Percentiles rank a stretch among this genome's conserved stretches.
Evolutionary conservation across 306 rosid genomes (phyloP).

Genomic region (Fragaria nilgerrensis): DNA sequence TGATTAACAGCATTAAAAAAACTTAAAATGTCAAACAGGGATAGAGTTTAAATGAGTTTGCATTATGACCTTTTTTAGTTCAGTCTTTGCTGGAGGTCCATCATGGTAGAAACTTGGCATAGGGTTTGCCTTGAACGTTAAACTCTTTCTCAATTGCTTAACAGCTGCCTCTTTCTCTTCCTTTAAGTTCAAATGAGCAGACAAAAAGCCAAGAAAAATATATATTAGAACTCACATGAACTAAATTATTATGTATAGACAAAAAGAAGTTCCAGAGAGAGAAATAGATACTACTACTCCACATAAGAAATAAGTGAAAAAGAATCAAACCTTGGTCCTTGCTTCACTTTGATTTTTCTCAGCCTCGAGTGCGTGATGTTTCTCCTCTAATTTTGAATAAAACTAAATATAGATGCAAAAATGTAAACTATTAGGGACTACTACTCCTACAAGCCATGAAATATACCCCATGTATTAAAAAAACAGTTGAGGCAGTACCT

Average conservation of each 20-base stretch:
- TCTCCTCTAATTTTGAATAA: slow-evolving; percentile 83
- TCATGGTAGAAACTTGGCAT: slow-evolving; percentile 98
- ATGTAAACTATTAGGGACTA: not conserved
- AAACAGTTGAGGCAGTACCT: slow-evolving; percentile 49
- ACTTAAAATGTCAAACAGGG: slow-evolving; percentile 9
- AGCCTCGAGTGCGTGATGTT: slow-evolving; percentile 83
- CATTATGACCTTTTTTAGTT: slow-evolving; percentile 74
- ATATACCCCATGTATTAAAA: slow-evolving; percentile 18
- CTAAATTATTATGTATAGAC: slow-evolving; percentile 9
- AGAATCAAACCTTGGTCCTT: slow-evolving; percentile 73
- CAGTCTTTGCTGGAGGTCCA: slow-evolving; percentile 95
- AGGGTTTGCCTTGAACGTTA: slow-evolving; percentile 87
- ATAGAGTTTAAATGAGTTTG: slow-evolving; percentile 17
- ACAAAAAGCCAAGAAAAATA: slow-evolving; percentile 20
- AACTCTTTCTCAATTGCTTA: slow-evolving; percentile 87
- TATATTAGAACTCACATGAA: slow-evolving; percentile 12
- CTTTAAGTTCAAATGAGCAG: slow-evolving; percentile 41
- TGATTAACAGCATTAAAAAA: not conserved
- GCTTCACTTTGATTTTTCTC: slow-evolving; percentile 85
- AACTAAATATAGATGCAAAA: slow-evolving; percentile 39
- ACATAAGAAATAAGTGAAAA: slow-evolving; percentile 18
- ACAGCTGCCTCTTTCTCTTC: slow-evolving; percentile 84
- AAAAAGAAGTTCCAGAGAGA: not conserved
- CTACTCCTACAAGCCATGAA: slow-evolving; percentile 10
- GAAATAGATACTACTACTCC: not conserved